Evolutionary conservation across 106 monocot genomes (phyloP), one percentile per base, ranked within the genome.

Genomic region (Dendrobium chrysotoxum): DNA sequence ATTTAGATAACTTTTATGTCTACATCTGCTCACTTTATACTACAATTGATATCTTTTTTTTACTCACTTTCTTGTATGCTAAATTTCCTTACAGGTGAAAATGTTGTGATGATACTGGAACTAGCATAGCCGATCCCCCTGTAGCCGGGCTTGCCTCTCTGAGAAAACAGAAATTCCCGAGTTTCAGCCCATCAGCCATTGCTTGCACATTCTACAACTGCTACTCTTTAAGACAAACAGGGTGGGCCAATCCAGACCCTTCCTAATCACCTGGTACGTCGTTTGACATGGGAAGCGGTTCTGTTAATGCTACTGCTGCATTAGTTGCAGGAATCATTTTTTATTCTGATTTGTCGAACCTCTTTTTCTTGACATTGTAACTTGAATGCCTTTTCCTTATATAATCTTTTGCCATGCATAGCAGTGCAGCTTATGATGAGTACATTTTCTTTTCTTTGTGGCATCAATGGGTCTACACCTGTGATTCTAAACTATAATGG

Each of bases 61-160:
- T 76, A 4, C n/a, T 41, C 42, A 41, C 21, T 8, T 12, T 17
- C 40, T 41, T 8, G 0, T 40, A 28, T 83, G 65, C 47, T 35
- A 54, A 28, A 79, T 58, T 46, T 16, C 15, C 5, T 72, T 28
- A 71, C 77, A 99, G 98, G 98, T 82, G 95, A 99, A 80, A 91
- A 78, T 50, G 95, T 95, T 86, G 98, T 92, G 17, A 87, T 99
- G 88, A 93, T 95, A 28, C 98, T 78, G 98, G 98, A 17, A 95
- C 98, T 55, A 98, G 98, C 61, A 98, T 98, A 94, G 94, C 98
- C 53, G 98, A 94, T 73, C 98, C 98, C 28, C 95, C 95, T 40
- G 84, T 95, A 77, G 94, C 98, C 53, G 98, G 98, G 15, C 88
- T 98, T 53, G 98, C 95, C 78, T 94, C 95, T 25, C 81, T 98